Percentiles rank a stretch among this genome's conserved stretches.
Evolutionary conservation across 805 yeast genomes (phyloP).

Genomic region (Limtongozyma cylindracea): DNA sequence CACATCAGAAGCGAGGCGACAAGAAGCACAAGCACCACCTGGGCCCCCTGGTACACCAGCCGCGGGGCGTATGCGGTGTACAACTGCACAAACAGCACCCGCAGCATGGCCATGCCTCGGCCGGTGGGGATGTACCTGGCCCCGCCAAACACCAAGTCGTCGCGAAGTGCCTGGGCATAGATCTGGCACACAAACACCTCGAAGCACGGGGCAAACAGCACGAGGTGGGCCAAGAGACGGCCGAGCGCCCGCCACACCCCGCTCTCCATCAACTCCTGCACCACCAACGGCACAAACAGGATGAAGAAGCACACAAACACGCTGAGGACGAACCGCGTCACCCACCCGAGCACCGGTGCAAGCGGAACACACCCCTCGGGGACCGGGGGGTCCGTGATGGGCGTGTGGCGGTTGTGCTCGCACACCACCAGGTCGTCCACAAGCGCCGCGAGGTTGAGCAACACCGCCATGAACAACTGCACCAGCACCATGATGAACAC

Average conservation of each 20-base stretch:
- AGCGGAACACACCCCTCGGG: constrained; percentile 78
- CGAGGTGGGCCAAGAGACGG: constrained; percentile 50
- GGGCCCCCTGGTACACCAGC: no score
- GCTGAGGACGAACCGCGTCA: constrained; percentile 65
- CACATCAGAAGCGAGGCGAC: no score
- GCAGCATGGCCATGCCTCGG: constrained; percentile 74
- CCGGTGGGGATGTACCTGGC: constrained; percentile 87
- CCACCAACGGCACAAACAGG: constrained; percentile 65
- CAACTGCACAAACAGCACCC: constrained; percentile 44
- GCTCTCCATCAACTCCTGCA: constrained; percentile 74
- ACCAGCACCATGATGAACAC: constrained; percentile 68
- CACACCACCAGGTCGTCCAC: constrained; percentile 51
- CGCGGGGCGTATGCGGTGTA: constrained; percentile 70
- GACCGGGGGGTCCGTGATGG: constrained; percentile 43
- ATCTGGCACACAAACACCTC: constrained; percentile 92
- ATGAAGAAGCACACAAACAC: constrained; percentile 85
- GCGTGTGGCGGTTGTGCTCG: constrained; percentile 33
- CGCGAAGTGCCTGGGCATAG: constrained; percentile 53
- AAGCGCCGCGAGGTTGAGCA: constrained; percentile 60
- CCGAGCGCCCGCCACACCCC: constrained; percentile 54
- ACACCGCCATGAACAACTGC: constrained; percentile 62
- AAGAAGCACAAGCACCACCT: no score
- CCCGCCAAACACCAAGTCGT: constrained; percentile 72
- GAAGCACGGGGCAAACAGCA: constrained; percentile 70
- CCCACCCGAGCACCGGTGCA: constrained; percentile 77